These are phyloP conservation scores for Wakefieldia striispora DNA, from an alignment of 768 basidiomycete genomes.

Conservation along the genomic window DNA sequence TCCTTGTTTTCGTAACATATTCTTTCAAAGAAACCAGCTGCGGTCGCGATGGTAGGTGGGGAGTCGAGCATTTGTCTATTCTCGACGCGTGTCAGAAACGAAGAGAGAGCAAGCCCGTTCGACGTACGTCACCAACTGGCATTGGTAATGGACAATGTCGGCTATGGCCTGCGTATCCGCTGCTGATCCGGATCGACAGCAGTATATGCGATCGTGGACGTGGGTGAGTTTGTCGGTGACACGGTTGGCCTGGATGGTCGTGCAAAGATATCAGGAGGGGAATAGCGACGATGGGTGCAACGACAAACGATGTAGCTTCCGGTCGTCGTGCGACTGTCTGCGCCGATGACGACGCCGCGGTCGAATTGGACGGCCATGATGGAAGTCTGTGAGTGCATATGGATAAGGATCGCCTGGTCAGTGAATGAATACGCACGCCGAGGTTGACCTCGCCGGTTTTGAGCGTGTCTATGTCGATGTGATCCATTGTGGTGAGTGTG, in stretches of 20 bases:
- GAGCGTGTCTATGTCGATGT: conserved; percentile 81
- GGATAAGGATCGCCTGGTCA: background rate
- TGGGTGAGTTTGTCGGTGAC: conserved; percentile 98
- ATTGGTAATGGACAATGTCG: conserved; percentile 80
- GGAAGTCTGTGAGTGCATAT: conserved; percentile 64
- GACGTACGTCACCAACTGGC: conserved; percentile 72
- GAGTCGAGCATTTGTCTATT: conserved; percentile 55
- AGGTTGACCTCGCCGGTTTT: conserved; percentile 97
- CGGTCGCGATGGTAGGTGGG: conserved; percentile 75
- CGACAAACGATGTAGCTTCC: conserved; percentile 88
- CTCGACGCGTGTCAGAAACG: conserved; percentile 2
- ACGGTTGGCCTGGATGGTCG: conserved; percentile 74
- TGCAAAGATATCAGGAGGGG: background rate
- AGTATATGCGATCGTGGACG: conserved; percentile 97
- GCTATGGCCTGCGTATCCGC: conserved; percentile 98
- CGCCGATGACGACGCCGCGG: conserved; percentile 92
- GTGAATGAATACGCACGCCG: conserved; percentile 58
- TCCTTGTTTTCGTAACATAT: conserved; percentile 96
- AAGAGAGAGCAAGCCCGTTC: background rate
- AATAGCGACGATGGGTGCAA: background rate
- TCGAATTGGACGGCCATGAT: conserved; percentile 99
- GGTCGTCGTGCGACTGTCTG: conserved; percentile 95
- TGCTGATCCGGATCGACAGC: conserved; percentile 97
- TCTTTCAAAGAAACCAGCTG: conserved; percentile 81
- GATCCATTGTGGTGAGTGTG: conserved; percentile 46